phyloP scores from a whole-genome alignment of 179 eudicot genomes.

The Silene noctiflora region DNA sequence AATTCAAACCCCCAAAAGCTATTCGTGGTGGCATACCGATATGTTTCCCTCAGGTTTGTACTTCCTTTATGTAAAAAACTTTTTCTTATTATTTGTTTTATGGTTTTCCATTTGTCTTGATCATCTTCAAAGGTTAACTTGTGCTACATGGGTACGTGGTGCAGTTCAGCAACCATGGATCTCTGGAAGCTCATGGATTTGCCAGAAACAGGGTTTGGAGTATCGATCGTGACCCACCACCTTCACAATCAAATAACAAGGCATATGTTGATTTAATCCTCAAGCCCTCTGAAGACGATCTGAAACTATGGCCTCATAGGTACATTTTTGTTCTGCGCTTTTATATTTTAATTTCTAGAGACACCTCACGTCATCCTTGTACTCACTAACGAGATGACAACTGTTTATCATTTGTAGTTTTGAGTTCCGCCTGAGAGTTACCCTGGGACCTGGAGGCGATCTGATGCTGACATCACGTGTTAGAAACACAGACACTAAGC shows the following conservation, averaged over 20 bases:
- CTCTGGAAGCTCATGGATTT: constrained; percentile 90
- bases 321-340: constrained; percentile 20
- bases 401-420: constrained; percentile 43
- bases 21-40: constrained; percentile 98
- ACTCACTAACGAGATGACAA: constrained; percentile 12
- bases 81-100: not conserved
- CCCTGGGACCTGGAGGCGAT: constrained; percentile 88
- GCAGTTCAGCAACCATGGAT: constrained; percentile 76
- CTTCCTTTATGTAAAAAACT: not conserved
- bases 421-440: constrained; percentile 82
- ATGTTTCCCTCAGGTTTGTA: constrained; percentile 90
- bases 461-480: constrained; percentile 83
- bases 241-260: constrained; percentile 54
- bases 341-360: not conserved
- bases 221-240: constrained; percentile 64
- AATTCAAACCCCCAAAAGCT: constrained; percentile 82
- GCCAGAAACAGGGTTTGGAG: constrained; percentile 87
- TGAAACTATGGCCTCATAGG: constrained; percentile 92
- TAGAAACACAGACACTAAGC: constrained; percentile 82
- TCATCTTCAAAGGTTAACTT: not conserved
- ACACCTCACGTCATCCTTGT: not conserved
- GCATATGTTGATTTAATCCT: constrained; percentile 72
- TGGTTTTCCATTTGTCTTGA: not conserved
- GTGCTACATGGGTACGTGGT: constrained; percentile 21
- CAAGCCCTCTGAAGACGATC: constrained; percentile 84